Evolutionary conservation across 2,329 filamentous ascomycete species (phyloP), one percentile per base, ranked within the genome.

Genomic region (Tolypocladium amazonense): DNA sequence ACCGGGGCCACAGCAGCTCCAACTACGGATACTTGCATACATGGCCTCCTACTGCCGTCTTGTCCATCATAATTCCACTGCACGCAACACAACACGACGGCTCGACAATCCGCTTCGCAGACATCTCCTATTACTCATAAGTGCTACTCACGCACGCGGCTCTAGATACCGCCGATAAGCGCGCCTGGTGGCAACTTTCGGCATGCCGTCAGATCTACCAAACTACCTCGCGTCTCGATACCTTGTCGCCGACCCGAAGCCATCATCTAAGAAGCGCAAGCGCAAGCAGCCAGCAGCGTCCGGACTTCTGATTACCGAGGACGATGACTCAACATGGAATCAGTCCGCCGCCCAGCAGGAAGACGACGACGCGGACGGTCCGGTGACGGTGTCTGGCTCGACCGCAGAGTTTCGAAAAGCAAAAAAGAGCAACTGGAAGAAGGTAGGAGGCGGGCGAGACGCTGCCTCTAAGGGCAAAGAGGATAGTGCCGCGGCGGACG

Each of bases 141-240:
- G 30, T 35, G 14, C 9, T 11, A 37, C 35, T 4, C 35, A 56
- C 33, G 54, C 54, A 38, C 35, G 23, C 54, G 18, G 27, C 18
- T 27, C 9, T 14, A 23, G 56, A 66, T 35, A 23, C 20, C 30
- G 30, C 30, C 20, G 30, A 20, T 9, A 39, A 39, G n/a, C 54
- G 15, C 33, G 23, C n/a, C 35, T 30, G 27, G 25, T 41, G 30
- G 15, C 43, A 23, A 35, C 25, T 47, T 23, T 58, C 55, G 65
- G 35, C 30, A 85, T 84, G 82, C 75, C 81, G 52, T 77, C 79
- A 62, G 81, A 85, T 65, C 82, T 97, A 65, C 87, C 91, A 61
- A 86, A 87, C 69, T 99, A 97, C 70, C 84, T 99, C 41, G 92
- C 93, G 43, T 88, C 90, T 63, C 94, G 92, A 73, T 99, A 99